A percentile compares a stretch with the other conserved stretches of the same genome.
These are phyloP conservation scores for Calonectria hawksworthii DNA, from an alignment of 2,329 filamentous ascomycete species.

Conservation along the genomic window DNA sequence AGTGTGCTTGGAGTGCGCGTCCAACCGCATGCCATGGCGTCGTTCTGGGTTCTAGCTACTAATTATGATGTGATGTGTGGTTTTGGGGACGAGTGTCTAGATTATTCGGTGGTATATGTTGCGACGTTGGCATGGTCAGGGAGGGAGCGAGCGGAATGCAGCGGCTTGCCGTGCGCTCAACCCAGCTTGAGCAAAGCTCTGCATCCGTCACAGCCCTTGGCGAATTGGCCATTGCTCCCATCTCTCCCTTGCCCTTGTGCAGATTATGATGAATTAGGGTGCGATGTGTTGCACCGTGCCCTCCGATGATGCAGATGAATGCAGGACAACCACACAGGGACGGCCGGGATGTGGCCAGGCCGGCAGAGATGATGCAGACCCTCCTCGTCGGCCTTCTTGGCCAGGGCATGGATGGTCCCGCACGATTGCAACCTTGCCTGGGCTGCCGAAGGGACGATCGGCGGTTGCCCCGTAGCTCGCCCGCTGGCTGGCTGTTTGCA, in stretches of 20 bases:
- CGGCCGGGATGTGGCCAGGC: constrained; percentile 37
- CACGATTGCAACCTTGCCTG: constrained; percentile 30
- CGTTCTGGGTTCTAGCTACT: constrained; percentile 24
- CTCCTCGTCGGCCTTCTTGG: constrained; percentile 33
- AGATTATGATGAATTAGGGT: constrained; percentile 35
- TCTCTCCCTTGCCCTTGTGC: constrained; percentile 33
- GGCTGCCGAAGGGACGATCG: constrained; percentile 45
- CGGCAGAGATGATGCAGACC: constrained; percentile 44
- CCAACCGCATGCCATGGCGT: constrained; percentile 44
- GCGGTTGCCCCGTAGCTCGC: constrained; percentile 39
- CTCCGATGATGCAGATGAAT: constrained; percentile 42
- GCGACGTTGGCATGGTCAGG: constrained; percentile 34
- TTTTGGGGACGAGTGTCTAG: constrained; percentile 28
- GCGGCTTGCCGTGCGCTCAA: constrained; percentile 33
- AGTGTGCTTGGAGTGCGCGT: constrained; percentile 28
- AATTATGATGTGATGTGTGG: constrained; percentile 19
- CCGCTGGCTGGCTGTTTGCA: constrained; percentile 27
- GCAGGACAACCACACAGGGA: constrained; percentile 33
- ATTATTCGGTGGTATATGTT: constrained; percentile 41
- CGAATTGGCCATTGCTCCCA: constrained; percentile 23
- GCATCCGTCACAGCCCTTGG: constrained; percentile 12
- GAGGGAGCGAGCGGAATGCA: constrained; percentile 32
- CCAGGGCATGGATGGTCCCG: constrained; percentile 12
- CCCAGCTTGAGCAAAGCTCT: constrained; percentile 34
- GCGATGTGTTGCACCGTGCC: constrained; percentile 42